Conservation (phyloP, 108 stramenopile genomes). For the Tribonema minus region DNA sequence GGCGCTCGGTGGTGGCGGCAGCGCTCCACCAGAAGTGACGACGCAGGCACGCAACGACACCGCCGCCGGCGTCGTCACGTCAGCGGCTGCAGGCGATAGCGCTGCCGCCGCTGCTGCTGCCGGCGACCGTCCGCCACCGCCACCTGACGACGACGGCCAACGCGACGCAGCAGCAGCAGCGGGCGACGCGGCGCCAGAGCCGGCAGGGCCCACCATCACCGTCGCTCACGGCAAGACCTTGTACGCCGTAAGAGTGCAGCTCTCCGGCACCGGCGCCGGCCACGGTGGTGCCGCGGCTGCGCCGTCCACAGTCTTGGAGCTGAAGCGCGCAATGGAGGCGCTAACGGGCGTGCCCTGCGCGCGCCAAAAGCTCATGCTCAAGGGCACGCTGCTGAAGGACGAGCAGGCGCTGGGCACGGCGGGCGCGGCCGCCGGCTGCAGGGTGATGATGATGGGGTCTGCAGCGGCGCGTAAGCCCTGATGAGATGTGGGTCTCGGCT, state of each 20-base stretch:
- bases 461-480: neutral
- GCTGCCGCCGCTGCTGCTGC: neutral
- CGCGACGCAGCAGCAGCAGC: neutral
- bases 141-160: neutral
- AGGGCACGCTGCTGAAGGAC: constrained; percentile 15
- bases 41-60: too few relatives aligned
- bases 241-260: neutral
- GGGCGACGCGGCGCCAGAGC: neutral
- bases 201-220: neutral
- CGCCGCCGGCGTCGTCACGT: neutral
- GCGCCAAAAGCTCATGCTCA: constrained; percentile 25
- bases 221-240: constrained; percentile 14
- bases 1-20: neutral
- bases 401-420: neutral
- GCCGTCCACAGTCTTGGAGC: neutral
- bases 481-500: constrained; percentile 2
- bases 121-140: too few relatives aligned
- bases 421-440: neutral
- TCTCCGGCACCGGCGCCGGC: neutral
- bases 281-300: neutral
- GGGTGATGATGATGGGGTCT: neutral
- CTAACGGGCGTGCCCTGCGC: constrained; percentile 27
- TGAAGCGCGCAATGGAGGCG: constrained; percentile 24
- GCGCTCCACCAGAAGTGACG: neutral
- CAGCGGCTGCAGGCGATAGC: neutral